Evolutionary conservation across 495 filamentous ascomycete species (phyloP).

Genomic region (Annulohypoxylon bovei): DNA sequence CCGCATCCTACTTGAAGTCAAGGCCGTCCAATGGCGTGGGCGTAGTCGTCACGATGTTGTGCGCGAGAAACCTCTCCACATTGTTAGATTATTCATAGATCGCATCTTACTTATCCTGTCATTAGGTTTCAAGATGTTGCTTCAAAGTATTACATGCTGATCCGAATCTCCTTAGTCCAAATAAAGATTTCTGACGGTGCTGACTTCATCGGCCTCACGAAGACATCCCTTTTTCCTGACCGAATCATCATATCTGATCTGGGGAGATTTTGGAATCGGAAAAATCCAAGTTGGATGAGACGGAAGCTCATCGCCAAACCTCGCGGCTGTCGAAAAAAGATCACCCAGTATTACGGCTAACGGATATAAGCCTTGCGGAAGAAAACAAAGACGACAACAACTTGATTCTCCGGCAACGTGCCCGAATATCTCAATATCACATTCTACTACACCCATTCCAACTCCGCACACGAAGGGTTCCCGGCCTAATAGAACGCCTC

Average conservation of each 20-base stretch:
- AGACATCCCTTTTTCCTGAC: slow-evolving; percentile 18
- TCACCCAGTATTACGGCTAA: neutral
- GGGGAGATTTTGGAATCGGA: neutral
- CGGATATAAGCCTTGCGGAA: slow-evolving; percentile 5
- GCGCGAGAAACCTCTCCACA: slow-evolving; percentile 28
- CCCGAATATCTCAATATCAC: slow-evolving; percentile 7
- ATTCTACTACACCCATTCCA: slow-evolving; percentile 1
- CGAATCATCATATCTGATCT: slow-evolving; percentile 5
- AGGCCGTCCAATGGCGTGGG: slow-evolving; percentile 27
- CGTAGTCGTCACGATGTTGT: slow-evolving; percentile 33
- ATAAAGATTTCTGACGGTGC: slow-evolving; percentile 20
- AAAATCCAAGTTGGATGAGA: neutral
- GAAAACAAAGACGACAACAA: slow-evolving; percentile 16
- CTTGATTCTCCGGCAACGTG: slow-evolving; percentile 23
- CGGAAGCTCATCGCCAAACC: neutral
- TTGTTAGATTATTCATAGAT: slow-evolving; percentile 33
- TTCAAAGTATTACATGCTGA: slow-evolving; percentile 33
- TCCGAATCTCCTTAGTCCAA: slow-evolving; percentile 35
- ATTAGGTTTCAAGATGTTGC: slow-evolving; percentile 17
- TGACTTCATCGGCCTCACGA: slow-evolving; percentile 27
- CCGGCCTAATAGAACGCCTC: slow-evolving; percentile 23
- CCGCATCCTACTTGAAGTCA: slow-evolving; percentile 41
- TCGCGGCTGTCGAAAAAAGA: neutral
- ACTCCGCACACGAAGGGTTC: slow-evolving; percentile 19
- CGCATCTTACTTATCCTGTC: slow-evolving; percentile 7